phyloP scores from a whole-genome alignment of 345 rosid species.

The Litchi chinensis region DNA sequence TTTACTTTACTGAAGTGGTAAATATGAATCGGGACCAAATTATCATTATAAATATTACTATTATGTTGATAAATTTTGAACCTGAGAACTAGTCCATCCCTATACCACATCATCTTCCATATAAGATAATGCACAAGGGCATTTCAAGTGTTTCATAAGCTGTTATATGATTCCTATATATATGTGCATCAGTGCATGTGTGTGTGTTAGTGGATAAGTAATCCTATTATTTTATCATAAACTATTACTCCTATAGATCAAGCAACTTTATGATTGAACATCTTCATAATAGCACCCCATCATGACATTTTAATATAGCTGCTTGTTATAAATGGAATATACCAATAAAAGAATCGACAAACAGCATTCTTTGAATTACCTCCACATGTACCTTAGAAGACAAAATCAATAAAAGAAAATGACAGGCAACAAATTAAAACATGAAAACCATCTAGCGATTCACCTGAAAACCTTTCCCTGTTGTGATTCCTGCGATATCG shows the following conservation, averaged over 20 bases:
- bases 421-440: neutral
- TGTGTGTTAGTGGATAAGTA: neutral
- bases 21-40: neutral
- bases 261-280: neutral
- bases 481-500: constrained; percentile 85
- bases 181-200: no score
- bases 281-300: neutral
- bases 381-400: neutral
- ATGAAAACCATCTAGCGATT: neutral
- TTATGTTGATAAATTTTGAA: neutral
- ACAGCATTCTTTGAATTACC: neutral
- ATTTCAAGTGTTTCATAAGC: neutral
- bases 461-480: constrained; percentile 97
- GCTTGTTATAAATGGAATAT: neutral
- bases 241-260: neutral
- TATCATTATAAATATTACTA: neutral
- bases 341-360: neutral
- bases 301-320: neutral
- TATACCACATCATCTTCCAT: neutral
- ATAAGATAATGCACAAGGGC: neutral
- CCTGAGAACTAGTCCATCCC: neutral
- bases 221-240: neutral
- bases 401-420: neutral
- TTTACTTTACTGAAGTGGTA: neutral
- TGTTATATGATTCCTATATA: neutral